Percentiles rank a stretch among this genome's conserved stretches.
These are phyloP conservation scores for Oxytropis ochrocephala DNA, from an alignment of 306 rosid genomes.

Conservation along the genomic window DNA sequence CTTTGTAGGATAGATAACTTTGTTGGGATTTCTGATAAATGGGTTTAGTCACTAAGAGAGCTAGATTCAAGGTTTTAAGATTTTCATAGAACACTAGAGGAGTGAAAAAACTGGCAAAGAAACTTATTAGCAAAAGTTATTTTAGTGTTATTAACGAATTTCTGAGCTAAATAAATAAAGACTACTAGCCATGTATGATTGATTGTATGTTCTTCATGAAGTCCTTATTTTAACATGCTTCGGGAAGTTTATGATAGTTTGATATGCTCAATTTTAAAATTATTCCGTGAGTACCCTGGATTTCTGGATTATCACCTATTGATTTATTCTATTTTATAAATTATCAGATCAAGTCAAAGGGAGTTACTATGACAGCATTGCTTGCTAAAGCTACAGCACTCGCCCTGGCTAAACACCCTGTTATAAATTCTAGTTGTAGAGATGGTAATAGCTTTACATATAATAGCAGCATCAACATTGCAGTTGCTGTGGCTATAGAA, in stretches of 20 bases:
- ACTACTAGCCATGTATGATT: neutral
- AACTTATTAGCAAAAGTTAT: neutral
- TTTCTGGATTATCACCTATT: neutral
- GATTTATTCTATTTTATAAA: neutral
- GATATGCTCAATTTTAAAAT: neutral
- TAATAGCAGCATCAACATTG: slow-evolving; percentile 79
- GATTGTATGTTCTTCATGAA: neutral
- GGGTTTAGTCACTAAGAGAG: neutral
- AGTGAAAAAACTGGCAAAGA: neutral
- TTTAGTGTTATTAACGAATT: neutral
- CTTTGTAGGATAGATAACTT: neutral
- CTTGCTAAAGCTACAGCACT: slow-evolving; percentile 98
- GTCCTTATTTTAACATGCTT: neutral
- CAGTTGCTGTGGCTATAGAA: slow-evolving; percentile 88
- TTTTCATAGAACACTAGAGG: neutral
- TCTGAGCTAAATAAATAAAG: neutral
- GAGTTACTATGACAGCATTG: slow-evolving; percentile 98
- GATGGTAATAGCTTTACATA: slow-evolving; percentile 95
- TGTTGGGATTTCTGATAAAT: neutral
- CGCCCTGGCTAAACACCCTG: slow-evolving; percentile 80
- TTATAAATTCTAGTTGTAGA: slow-evolving; percentile 84
- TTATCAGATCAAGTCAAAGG: slow-evolving; percentile 79
- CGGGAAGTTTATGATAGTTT: neutral
- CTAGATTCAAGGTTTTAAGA: neutral
- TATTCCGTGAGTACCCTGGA: neutral